Evolutionary conservation across 345 rosid genomes (phyloP).

Genomic region (Citrus maxima): DNA sequence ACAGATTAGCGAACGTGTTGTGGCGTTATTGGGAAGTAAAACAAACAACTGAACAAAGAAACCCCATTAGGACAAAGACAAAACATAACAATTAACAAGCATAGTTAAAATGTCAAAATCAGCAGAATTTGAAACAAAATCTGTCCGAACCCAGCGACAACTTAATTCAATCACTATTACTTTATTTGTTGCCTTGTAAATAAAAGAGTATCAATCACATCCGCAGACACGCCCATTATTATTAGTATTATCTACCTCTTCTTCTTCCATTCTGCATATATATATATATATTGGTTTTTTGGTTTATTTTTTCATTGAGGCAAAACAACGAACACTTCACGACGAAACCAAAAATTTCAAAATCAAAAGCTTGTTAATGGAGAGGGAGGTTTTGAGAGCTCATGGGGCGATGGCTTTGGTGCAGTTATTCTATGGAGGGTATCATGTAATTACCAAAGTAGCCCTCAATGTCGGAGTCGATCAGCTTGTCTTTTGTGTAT

Average conservation of each 20-base stretch:
- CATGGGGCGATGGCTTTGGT: constrained; percentile 86
- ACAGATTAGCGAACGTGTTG: neutral
- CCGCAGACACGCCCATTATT: neutral
- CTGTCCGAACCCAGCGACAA: neutral
- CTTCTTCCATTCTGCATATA: too few species aligned
- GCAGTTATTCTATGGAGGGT: constrained; percentile 84
- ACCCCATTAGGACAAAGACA: neutral
- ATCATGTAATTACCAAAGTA: constrained; percentile 93
- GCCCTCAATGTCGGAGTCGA: constrained; percentile 95
- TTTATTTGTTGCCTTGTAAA: neutral
- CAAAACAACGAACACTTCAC: neutral
- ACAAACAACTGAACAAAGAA: neutral
- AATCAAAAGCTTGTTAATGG: constrained; percentile 16
- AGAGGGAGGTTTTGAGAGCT: constrained; percentile 57
- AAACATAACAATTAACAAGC: neutral
- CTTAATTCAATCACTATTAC: neutral
- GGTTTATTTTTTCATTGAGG: neutral
- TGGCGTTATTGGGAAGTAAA: neutral
- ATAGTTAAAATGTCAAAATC: neutral
- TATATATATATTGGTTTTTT: too few species aligned
- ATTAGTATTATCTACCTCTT: neutral
- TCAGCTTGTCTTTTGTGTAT: constrained; percentile 95
- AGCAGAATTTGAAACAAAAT: neutral
- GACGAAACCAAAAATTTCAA: neutral
- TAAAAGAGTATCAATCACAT: neutral